Conservation (phyloP, 2,329 filamentous ascomycete genomes). For the Fusarium xyrophilum region DNA sequence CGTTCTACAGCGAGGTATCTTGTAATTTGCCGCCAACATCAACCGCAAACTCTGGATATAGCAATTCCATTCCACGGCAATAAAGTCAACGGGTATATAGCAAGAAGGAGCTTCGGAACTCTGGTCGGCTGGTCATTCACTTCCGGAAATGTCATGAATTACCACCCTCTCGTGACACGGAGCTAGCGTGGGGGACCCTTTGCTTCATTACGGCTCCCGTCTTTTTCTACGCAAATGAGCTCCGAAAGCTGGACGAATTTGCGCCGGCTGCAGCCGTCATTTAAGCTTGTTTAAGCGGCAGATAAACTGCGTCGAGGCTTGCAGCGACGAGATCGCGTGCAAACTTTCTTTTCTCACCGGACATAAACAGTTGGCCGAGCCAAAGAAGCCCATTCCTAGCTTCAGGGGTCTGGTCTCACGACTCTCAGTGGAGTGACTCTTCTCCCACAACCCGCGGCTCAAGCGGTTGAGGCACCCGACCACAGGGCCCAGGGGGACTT, state of each 20-base stretch:
- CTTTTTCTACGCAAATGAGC: not conserved
- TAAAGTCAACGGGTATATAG: not conserved
- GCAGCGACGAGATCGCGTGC: slow-evolving; percentile 9
- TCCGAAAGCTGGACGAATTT: not conserved
- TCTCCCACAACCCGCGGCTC: slow-evolving; percentile 16
- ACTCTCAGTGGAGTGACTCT: slow-evolving; percentile 12
- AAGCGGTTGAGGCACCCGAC: slow-evolving; percentile 10
- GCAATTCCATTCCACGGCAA: not conserved
- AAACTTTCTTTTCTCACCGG: not conserved
- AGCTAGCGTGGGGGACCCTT: not conserved
- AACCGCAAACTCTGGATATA: not conserved
- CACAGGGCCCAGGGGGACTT: slow-evolving; percentile 22
- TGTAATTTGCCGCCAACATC: not conserved
- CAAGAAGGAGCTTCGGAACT: not conserved
- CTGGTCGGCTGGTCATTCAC: not conserved
- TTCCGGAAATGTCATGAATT: not conserved
- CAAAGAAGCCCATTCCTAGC: not conserved
- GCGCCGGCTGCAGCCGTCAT: slow-evolving; percentile 1
- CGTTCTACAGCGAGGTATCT: not conserved
- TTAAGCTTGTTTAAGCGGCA: slow-evolving; percentile 34
- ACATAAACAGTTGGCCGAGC: not conserved
- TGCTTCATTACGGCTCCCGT: not conserved
- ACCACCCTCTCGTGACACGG: not conserved
- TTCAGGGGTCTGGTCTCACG: not conserved
- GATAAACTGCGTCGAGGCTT: not conserved